Conservation (phyloP, 169 alveolate genomes). For the Plasmodium inui region DNA sequence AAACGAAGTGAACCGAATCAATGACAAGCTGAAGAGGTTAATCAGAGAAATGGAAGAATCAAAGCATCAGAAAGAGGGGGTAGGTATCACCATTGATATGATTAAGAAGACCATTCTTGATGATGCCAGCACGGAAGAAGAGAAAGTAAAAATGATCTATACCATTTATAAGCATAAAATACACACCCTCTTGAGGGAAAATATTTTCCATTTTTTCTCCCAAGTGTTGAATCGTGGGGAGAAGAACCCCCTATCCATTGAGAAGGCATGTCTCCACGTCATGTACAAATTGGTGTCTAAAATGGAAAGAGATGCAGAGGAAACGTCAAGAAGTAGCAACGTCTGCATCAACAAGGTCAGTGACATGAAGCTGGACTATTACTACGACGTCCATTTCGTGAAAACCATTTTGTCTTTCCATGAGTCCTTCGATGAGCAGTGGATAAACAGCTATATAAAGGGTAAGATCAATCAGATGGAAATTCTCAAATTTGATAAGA, state of each 20-base stretch:
- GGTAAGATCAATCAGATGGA: constrained; percentile 13
- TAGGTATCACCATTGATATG: not conserved
- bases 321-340: not conserved
- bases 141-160: constrained; percentile 49
- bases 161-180: constrained; percentile 42
- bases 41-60: not conserved
- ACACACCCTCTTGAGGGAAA: constrained; percentile 28
- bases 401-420: constrained; percentile 31
- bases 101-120: constrained; percentile 1
- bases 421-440: constrained; percentile 13
- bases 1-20: constrained; percentile 24
- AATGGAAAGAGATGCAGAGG: constrained; percentile 12
- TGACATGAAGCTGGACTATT: constrained; percentile 28
- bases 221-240: constrained; percentile 1
- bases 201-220: constrained; percentile 31
- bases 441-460: constrained; percentile 46
- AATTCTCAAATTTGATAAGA: constrained; percentile 24
- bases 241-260: not conserved
- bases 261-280: constrained; percentile 19
- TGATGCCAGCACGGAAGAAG: constrained; percentile 20
- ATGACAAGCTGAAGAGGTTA: constrained; percentile 26
- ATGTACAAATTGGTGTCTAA: constrained; percentile 42
- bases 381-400: constrained; percentile 23
- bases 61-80: not conserved
- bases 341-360: constrained; percentile 35